Percentiles rank a stretch among this genome's conserved stretches.
These are phyloP conservation scores for Rhodotorula sp. DNA, from an alignment of 1,284 basidiomycete species.

Conservation along the genomic window DNA sequence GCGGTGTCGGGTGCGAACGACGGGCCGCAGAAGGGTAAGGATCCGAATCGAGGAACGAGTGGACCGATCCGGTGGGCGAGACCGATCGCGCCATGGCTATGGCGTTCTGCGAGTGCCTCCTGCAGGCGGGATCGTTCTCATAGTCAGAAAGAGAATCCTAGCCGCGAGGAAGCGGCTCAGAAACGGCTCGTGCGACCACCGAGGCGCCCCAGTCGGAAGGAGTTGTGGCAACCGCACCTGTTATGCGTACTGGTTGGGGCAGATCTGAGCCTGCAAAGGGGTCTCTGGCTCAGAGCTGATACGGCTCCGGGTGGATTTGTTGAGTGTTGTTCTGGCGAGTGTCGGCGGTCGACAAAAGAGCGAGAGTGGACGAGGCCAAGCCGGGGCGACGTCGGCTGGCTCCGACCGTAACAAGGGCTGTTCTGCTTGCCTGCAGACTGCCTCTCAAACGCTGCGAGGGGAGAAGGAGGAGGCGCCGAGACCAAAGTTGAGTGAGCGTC, in stretches of 20 bases:
- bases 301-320: background rate
- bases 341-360: too few relatives aligned
- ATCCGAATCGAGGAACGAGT: slow-evolving; percentile 40
- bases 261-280: too few relatives aligned
- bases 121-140: background rate
- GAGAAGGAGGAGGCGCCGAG: background rate
- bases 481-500: background rate
- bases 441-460: too few relatives aligned
- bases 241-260: too few relatives aligned
- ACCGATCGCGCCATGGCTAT: slow-evolving; percentile 6
- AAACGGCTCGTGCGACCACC: too few relatives aligned
- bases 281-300: too few relatives aligned
- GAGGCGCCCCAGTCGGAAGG: too few relatives aligned
- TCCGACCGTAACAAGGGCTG: background rate
- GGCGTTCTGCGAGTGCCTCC: background rate
- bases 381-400: too few relatives aligned
- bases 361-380: too few relatives aligned
- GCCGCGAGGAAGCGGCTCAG: too few relatives aligned
- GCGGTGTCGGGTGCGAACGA: background rate
- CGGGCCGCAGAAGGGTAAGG: slow-evolving; percentile 31
- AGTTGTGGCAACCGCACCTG: too few relatives aligned
- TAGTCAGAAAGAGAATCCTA: background rate
- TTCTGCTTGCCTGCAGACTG: background rate
- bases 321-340: background rate
- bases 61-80: slow-evolving; percentile 29